Percentiles rank a stretch among this genome's conserved stretches.
phyloP scores from a whole-genome alignment of 2,329 filamentous ascomycete genomes.

The Colletotrichum salicis region DNA sequence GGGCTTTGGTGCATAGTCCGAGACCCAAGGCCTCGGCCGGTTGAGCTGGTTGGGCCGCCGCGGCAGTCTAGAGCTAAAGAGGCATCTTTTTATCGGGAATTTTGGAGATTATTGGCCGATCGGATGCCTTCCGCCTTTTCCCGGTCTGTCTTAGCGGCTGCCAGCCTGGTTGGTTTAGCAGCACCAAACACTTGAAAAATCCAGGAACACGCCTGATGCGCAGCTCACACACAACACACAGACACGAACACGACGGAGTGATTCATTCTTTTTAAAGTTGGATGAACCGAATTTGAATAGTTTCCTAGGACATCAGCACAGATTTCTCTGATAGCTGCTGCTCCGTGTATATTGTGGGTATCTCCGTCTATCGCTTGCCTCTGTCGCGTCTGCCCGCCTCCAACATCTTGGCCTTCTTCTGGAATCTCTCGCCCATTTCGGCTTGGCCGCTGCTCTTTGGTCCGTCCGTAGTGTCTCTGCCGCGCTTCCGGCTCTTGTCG shows the following conservation, averaged over 20 bases:
- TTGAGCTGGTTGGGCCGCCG: not conserved
- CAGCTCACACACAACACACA: not conserved
- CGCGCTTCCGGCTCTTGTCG: constrained; percentile 89
- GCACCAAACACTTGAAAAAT: not conserved
- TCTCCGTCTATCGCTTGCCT: constrained; percentile 51
- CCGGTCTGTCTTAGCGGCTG: not conserved
- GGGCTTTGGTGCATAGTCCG: constrained; percentile 7
- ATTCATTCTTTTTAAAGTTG: not conserved
- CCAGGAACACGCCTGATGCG: not conserved
- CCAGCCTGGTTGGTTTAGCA: not conserved
- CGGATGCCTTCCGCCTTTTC: constrained; percentile 5
- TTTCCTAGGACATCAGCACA: constrained; percentile 14
- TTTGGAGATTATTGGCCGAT: not conserved
- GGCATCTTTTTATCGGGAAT: not conserved
- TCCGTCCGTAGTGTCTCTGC: constrained; percentile 74
- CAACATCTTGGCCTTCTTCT: constrained; percentile 72
- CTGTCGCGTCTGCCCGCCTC: constrained; percentile 58
- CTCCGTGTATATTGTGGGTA: constrained; percentile 9
- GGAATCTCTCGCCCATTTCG: constrained; percentile 79
- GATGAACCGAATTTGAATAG: not conserved
- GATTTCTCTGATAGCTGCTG: not conserved
- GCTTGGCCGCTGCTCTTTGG: constrained; percentile 70
- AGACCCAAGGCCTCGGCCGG: not conserved
- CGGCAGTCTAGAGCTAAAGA: not conserved
- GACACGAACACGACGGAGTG: not conserved